Percentiles rank a stretch among this genome's conserved stretches.
phyloP scores from a whole-genome alignment of 1,284 basidiomycete species.

The Meira miltonrushii region DNA sequence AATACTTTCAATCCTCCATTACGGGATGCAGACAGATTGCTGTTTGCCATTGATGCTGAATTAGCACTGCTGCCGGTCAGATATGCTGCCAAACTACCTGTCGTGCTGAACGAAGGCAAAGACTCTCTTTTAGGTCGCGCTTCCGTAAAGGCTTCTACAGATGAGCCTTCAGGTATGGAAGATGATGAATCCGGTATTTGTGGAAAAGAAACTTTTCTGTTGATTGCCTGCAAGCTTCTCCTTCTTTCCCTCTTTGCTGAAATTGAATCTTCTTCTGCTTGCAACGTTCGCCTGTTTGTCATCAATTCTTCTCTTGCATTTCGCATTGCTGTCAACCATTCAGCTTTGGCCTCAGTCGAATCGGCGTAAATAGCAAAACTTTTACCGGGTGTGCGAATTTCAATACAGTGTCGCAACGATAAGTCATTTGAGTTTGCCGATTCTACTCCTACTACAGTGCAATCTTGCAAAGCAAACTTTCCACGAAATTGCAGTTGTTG shows the following conservation, averaged over 20 bases:
- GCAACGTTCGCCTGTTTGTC: slow-evolving; percentile 38
- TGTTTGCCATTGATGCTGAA: neutral
- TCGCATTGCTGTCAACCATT: slow-evolving; percentile 44
- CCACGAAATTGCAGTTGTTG: slow-evolving; percentile 41
- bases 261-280: slow-evolving; percentile 38
- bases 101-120: neutral
- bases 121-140: too few species aligned
- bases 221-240: slow-evolving; percentile 11
- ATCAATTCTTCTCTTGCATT: slow-evolving; percentile 44
- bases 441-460: slow-evolving; percentile 46
- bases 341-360: slow-evolving; percentile 26
- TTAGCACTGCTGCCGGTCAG: slow-evolving; percentile 12
- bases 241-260: slow-evolving; percentile 36
- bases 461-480: slow-evolving; percentile 45
- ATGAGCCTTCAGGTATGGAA: slow-evolving; percentile 6
- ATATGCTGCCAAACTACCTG: slow-evolving; percentile 4
- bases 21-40: neutral
- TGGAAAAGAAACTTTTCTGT: slow-evolving; percentile 4
- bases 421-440: slow-evolving; percentile 8
- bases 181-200: neutral
- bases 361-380: slow-evolving; percentile 49
- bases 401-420: slow-evolving; percentile 20
- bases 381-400: slow-evolving; percentile 50
- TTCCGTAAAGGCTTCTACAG: neutral
- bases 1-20: slow-evolving; percentile 55